Percentiles rank a stretch among this genome's conserved stretches.
Conservation (phyloP, 495 filamentous ascomycete species). For the Lepraria neglecta region DNA sequence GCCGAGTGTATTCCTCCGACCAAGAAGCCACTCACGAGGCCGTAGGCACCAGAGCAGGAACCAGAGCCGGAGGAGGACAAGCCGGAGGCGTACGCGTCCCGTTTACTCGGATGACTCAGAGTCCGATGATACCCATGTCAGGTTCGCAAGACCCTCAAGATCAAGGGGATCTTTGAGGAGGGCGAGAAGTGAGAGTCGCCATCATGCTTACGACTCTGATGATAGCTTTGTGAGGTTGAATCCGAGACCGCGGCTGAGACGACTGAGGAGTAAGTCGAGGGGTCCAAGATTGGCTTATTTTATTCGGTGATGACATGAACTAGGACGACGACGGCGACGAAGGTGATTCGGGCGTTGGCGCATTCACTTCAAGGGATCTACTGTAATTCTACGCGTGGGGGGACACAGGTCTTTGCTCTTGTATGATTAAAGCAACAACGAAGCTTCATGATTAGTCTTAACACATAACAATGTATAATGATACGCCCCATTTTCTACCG, state of each 20-base stretch:
- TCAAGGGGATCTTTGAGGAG: constrained; percentile 1
- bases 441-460: too few species aligned
- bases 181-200: constrained; percentile 9
- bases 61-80: not conserved
- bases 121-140: not conserved
- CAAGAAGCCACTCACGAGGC: not conserved
- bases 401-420: too few species aligned
- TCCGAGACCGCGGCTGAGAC: not conserved
- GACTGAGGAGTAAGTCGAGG: constrained; percentile 1
- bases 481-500: too few species aligned
- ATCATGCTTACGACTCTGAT: constrained; percentile 11
- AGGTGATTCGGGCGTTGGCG: too few species aligned
- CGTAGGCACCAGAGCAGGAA: not conserved
- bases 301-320: not conserved
- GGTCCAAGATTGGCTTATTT: not conserved
- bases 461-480: too few species aligned
- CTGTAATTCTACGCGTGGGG: not conserved
- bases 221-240: constrained; percentile 18
- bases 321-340: not conserved
- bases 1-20: not conserved
- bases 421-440: too few species aligned
- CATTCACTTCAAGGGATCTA: not conserved
- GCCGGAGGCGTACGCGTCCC: too few species aligned
- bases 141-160: not conserved
- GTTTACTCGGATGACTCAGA: constrained; percentile 5